Evolutionary conservation across 768 basidiomycete species (phyloP).

Genomic region (Cytidiella melzeri): DNA sequence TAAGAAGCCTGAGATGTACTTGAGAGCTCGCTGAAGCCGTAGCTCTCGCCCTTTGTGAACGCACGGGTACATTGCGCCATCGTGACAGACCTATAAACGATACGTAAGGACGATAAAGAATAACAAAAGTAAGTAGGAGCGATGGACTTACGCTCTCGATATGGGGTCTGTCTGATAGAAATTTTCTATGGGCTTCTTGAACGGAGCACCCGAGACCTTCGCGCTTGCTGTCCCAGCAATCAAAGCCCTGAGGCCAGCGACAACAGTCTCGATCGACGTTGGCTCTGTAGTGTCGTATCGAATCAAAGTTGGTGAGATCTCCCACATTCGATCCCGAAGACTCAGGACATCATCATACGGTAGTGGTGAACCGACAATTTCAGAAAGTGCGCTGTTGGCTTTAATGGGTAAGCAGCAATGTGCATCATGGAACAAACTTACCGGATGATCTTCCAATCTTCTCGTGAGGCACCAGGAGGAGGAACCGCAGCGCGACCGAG

Average conservation of each 20-base stretch:
- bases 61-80: slow-evolving; percentile 93
- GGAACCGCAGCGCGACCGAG: slow-evolving; percentile 86
- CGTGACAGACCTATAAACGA: slow-evolving; percentile 65
- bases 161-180: slow-evolving; percentile 98
- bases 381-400: slow-evolving; percentile 75
- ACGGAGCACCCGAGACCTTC: slow-evolving; percentile 51
- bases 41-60: slow-evolving; percentile 72
- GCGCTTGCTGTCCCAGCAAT: slow-evolving; percentile 43
- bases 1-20: slow-evolving; percentile 39
- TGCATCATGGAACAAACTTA: slow-evolving; percentile 26
- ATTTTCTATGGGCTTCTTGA: slow-evolving; percentile 80
- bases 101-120: slow-evolving; percentile 3
- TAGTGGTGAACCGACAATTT: slow-evolving; percentile 71
- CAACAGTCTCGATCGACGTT: slow-evolving; percentile 66
- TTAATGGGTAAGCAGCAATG: background rate
- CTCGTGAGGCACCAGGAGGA: slow-evolving; percentile 90
- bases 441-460: slow-evolving; percentile 98
- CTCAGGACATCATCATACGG: slow-evolving; percentile 86
- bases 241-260: slow-evolving; percentile 61
- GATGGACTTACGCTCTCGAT: slow-evolving; percentile 73
- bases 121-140: background rate
- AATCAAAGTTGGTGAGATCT: slow-evolving; percentile 85
- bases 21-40: slow-evolving; percentile 45
- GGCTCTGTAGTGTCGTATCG: slow-evolving; percentile 78
- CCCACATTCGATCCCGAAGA: slow-evolving; percentile 93